Evolutionary conservation across 768 basidiomycete genomes (phyloP), one percentile per base, ranked within the genome.

Genomic region (Agrocybe chaxingu): DNA sequence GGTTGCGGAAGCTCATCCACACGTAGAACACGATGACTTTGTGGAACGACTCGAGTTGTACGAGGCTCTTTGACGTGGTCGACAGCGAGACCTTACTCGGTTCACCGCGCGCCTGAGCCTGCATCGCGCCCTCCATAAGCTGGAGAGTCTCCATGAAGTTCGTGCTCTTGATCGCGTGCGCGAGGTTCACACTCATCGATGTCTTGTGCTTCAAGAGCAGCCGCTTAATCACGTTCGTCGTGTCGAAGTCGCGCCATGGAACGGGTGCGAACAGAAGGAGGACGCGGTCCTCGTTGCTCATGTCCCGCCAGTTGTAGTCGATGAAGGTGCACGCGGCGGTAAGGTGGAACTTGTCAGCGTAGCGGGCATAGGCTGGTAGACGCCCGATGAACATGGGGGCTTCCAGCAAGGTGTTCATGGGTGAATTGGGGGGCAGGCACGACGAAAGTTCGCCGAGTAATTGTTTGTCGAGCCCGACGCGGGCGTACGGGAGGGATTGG

Each of bases 1-100:
- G 74, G 51, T 81, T 75, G 35, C 94, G 84, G 64, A 81, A 84
- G 13, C 76, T 74, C 55, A 94, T 73, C 96, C 96, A 99, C 43
- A 92, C 71, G 67, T 98, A 98, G 16, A 87, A 57, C 10, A 86
- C 83, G 29, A 92, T 59, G 30, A 81, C 69, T 59, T 86, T 87
- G 68, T 99, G 93, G 52, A 91, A 67, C 4, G 77, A 72, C 66
- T 98, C 95, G 41, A 98, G 66, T 11, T 43, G 36, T 5, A 42
- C 19, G 13, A 77, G 52, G 16, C 57, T 55, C 45, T 35, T 16
- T 29, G 56, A 8, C 8, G 39, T 48, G 62, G 58, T 36, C 13
- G 34, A 24, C 24, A 24, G 24, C 24, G 24, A 24, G 24, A 24
- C 24, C 24, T 24, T 24, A 24, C 24, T 24, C 5, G 24, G 24